phyloP scores from a whole-genome alignment of 495 filamentous ascomycete species.

The Bathelium albidoporum region DNA sequence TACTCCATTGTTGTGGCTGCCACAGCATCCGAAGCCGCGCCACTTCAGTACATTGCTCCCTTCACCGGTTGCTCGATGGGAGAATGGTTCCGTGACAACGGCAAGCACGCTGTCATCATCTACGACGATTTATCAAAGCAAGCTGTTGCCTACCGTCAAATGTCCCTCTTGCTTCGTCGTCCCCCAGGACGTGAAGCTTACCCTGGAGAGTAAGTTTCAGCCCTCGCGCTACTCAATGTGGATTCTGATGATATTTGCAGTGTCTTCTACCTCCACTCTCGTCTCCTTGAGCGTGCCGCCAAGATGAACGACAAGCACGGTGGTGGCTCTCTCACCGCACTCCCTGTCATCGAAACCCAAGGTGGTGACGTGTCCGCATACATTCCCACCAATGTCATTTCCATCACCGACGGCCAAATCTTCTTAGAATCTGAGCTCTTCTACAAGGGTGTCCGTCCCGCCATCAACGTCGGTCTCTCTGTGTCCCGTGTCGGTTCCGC shows the following conservation, averaged over 20 bases:
- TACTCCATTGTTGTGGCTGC: conserved; percentile 93
- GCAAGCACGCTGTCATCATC: conserved; percentile 86
- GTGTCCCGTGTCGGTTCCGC: conserved; percentile 99
- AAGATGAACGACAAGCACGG: conserved; percentile 98
- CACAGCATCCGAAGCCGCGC: conserved; percentile 93
- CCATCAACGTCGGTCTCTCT: conserved; percentile 99
- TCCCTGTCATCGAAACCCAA: conserved; percentile 98
- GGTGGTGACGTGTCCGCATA: conserved; percentile 99
- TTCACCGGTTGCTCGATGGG: conserved; percentile 78
- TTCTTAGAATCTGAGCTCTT: conserved; percentile 99
- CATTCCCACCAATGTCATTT: conserved; percentile 99
- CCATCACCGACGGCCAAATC: conserved; percentile 98
- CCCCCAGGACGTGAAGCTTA: conserved; percentile 99
- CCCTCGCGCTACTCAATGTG: neutral
- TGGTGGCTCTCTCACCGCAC: conserved; percentile 91
- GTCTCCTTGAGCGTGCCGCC: conserved; percentile 97
- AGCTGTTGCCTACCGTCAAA: conserved; percentile 98
- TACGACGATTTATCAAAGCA: conserved; percentile 98
- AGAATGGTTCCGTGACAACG: conserved; percentile 85
- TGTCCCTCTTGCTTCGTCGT: conserved; percentile 98
- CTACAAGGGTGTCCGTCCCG: conserved; percentile 99
- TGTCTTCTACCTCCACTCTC: conserved; percentile 99
- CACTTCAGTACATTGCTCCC: conserved; percentile 88
- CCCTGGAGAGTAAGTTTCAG: conserved; percentile 68
- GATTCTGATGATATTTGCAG: conserved; percentile 30